Conservation (phyloP, 2,329 filamentous ascomycete species). For the Aspergillus glaucus region DNA sequence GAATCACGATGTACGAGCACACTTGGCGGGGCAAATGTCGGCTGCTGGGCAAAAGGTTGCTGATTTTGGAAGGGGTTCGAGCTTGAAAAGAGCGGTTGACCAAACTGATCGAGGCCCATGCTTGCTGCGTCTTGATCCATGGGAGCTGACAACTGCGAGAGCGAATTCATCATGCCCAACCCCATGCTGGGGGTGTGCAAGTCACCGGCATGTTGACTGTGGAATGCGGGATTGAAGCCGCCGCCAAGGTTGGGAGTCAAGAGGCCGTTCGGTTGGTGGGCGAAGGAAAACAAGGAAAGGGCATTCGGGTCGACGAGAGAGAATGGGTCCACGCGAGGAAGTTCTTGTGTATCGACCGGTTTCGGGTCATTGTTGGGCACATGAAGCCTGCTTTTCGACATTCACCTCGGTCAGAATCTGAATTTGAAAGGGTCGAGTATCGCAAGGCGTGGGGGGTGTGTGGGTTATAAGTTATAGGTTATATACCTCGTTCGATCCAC, state of each 20-base stretch:
- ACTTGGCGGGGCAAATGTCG: conserved; percentile 62
- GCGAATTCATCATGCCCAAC: conserved; percentile 69
- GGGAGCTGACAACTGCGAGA: conserved; percentile 64
- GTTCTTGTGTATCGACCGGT: conserved; percentile 65
- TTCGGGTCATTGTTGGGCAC: conserved; percentile 51
- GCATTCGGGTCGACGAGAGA: conserved; percentile 81
- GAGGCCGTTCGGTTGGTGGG: conserved; percentile 72
- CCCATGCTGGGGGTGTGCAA: conserved; percentile 75
- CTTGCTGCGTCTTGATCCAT: conserved; percentile 50
- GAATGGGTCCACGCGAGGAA: conserved; percentile 71
- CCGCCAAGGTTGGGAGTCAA: conserved; percentile 84
- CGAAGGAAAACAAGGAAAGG: conserved; percentile 71
- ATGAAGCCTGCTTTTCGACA: conserved; percentile 32
- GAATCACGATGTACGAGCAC: conserved; percentile 75
- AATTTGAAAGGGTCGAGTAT: not conserved
- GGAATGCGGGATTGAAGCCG: conserved; percentile 69
- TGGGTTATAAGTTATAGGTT: not conserved
- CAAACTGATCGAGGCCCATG: conserved; percentile 64
- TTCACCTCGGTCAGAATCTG: not conserved
- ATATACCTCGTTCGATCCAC: conserved; percentile 17
- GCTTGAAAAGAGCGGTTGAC: conserved; percentile 49
- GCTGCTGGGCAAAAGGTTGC: conserved; percentile 62
- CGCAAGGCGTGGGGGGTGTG: not conserved
- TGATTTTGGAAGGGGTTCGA: conserved; percentile 54
- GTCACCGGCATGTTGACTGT: conserved; percentile 70